phyloP scores from a whole-genome alignment of 129 eudicot species.

The Flaveria linearis region DNA sequence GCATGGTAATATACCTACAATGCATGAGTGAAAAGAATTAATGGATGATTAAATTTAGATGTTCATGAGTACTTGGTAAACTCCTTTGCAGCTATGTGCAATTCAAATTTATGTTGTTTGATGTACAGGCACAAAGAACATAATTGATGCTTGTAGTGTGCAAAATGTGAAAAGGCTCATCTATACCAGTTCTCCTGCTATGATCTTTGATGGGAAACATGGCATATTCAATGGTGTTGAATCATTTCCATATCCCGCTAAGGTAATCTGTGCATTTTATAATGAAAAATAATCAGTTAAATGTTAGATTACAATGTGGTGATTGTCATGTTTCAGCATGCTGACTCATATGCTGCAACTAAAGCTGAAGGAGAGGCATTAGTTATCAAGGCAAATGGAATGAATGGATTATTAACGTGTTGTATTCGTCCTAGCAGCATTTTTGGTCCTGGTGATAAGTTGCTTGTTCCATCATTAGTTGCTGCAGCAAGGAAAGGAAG shows the following conservation, averaged over 20 bases:
- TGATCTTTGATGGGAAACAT: slow-evolving; percentile 76
- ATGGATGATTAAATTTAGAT: background rate
- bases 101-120: slow-evolving; percentile 2
- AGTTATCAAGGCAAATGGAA: slow-evolving; percentile 83
- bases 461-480: slow-evolving; percentile 82
- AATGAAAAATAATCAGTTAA: background rate
- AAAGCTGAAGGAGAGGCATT: slow-evolving; percentile 97
- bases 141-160: slow-evolving; percentile 85
- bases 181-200: slow-evolving; percentile 91
- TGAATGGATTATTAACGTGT: slow-evolving; percentile 84
- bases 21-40: background rate
- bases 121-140: slow-evolving; percentile 73
- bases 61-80: background rate
- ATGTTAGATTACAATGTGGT: background rate
- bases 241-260: slow-evolving; percentile 74
- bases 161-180: slow-evolving; percentile 75
- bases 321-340: slow-evolving; percentile 56
- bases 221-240: slow-evolving; percentile 69
- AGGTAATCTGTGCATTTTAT: slow-evolving; percentile 47
- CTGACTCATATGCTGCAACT: slow-evolving; percentile 85
- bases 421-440: slow-evolving; percentile 88
- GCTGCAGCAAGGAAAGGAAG: slow-evolving; percentile 88
- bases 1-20: slow-evolving; percentile 38
- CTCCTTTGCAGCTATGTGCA: slow-evolving; percentile 6
- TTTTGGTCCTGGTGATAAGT: slow-evolving; percentile 96